These are phyloP conservation scores for Blumeria hordei DNA, from an alignment of 2,329 filamentous ascomycete genomes.

Conservation along the genomic window DNA sequence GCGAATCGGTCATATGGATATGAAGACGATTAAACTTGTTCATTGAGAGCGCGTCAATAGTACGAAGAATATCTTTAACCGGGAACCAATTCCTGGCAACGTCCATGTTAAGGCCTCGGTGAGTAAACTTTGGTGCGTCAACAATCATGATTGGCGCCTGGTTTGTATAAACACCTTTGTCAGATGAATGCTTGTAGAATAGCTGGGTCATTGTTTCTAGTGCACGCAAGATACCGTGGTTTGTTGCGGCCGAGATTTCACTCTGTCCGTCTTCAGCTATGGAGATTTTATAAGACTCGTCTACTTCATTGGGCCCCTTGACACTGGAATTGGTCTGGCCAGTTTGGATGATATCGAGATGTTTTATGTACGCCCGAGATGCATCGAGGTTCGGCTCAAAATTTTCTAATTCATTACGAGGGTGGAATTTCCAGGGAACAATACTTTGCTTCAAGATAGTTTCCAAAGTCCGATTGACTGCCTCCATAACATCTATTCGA, in stretches of 20 bases:
- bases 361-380: slow-evolving; percentile 26
- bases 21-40: slow-evolving; percentile 70
- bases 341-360: slow-evolving; percentile 38
- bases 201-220: slow-evolving; percentile 58
- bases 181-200: slow-evolving; percentile 46
- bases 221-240: slow-evolving; percentile 45
- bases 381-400: slow-evolving; percentile 33
- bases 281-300: slow-evolving; percentile 52
- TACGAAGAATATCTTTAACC: slow-evolving; percentile 36
- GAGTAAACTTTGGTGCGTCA: slow-evolving; percentile 51
- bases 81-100: slow-evolving; percentile 40
- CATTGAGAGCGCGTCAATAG: slow-evolving; percentile 52
- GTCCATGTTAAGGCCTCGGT: slow-evolving; percentile 63
- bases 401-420: slow-evolving; percentile 27
- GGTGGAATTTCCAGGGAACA: slow-evolving; percentile 56
- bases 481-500: slow-evolving; percentile 29
- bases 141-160: slow-evolving; percentile 44
- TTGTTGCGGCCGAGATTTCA: slow-evolving; percentile 37
- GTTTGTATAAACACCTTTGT: slow-evolving; percentile 37
- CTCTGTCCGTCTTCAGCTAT: slow-evolving; percentile 33
- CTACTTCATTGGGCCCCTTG: slow-evolving; percentile 21
- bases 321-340: slow-evolving; percentile 18
- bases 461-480: slow-evolving; percentile 31
- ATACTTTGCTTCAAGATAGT: slow-evolving; percentile 44
- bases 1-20: slow-evolving; percentile 59